These are phyloP conservation scores for Aquilaria sinensis DNA, from an alignment of 345 rosid species.

Conservation along the genomic window DNA sequence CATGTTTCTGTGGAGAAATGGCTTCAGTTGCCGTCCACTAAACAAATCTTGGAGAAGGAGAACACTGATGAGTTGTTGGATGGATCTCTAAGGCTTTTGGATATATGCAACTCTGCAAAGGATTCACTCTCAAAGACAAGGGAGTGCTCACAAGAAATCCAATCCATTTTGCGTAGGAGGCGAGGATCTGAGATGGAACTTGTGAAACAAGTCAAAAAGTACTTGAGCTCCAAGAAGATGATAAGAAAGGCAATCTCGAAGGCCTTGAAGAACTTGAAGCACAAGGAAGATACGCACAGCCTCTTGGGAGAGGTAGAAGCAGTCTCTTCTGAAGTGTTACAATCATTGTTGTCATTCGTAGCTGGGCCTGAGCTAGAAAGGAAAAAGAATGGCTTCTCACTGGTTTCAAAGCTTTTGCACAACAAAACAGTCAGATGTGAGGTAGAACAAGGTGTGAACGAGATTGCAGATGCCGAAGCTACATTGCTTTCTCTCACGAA, in stretches of 20 bases:
- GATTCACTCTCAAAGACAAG: constrained; percentile 25
- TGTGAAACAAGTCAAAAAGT: constrained; percentile 9
- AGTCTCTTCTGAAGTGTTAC: constrained; percentile 13
- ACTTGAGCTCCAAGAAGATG: constrained; percentile 19
- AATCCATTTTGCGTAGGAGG: constrained; percentile 17
- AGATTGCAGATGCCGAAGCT: constrained; percentile 20
- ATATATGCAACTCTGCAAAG: constrained; percentile 19
- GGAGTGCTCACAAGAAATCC: constrained; percentile 22
- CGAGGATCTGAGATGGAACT: constrained; percentile 14
- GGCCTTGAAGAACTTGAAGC: constrained; percentile 17
- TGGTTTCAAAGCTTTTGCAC: constrained; percentile 19
- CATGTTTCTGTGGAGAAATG: constrained; percentile 22
- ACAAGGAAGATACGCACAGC: constrained; percentile 3
- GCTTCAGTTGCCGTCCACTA: constrained; percentile 25
- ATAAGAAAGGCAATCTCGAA: constrained; percentile 17
- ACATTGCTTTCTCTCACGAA: constrained; percentile 13
- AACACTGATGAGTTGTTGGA: constrained; percentile 26
- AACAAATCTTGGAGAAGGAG: constrained; percentile 21
- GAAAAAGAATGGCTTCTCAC: constrained; percentile 3
- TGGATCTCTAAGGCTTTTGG: constrained; percentile 34
- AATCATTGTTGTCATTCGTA: constrained; percentile 23
- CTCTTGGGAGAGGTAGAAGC: constrained; percentile 25
- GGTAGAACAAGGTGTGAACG: constrained; percentile 7
- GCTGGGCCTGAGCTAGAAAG: constrained; percentile 16
- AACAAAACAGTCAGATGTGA: constrained; percentile 10